Evolutionary conservation across 2,329 filamentous ascomycete species (phyloP), one percentile per base, ranked within the genome.

Genomic region (Teratosphaeria gauchensis): DNA sequence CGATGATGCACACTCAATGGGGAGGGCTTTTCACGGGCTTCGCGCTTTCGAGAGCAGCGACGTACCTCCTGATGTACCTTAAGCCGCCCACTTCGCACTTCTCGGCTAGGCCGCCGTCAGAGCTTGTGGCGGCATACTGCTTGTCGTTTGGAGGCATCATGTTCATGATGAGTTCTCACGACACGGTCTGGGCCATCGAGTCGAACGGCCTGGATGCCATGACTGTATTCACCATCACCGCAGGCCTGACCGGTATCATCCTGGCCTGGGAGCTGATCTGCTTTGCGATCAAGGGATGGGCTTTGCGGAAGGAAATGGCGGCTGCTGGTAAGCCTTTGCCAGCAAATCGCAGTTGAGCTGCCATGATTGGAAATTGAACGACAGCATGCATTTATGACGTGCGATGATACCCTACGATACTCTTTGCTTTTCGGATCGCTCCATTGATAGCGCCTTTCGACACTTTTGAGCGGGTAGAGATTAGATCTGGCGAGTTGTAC

Each of bases 1-100:
- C 85, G 65, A 96, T 94, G 89, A 83, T 97, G 54, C 92, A 97
- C 76, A 87, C 87, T 70, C 92, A 96, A 74, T 97, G 92, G 92
- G 92, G 92, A 30, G 85, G 85, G 68, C 81, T 97, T 64, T 81
- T 97, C 56, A 82, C 89, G 53, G 90, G 87, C 30, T 92, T 90
- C 57, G 87, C 91, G 0, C 80, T 95, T 59, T 86, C 90, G 28
- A 84, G 92, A 53, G 85, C 80, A 1, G 76, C 89, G 58, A 95
- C 91, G 6, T 97, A 96, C 71, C 73, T 94, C 4, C 75, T 92
- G 48, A 75, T 90, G 59, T 97, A 88, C 73, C 76, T 96, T 56
- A 85, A 85, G 64, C 91, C 92, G 16, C 91, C 92, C 1, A 86
- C 79, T 31, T 95, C 90, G 0, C 82, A 89, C 61, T 80, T 92